phyloP scores from a whole-genome alignment of 257 asterid genomes.

The Linderniella brevidens region DNA sequence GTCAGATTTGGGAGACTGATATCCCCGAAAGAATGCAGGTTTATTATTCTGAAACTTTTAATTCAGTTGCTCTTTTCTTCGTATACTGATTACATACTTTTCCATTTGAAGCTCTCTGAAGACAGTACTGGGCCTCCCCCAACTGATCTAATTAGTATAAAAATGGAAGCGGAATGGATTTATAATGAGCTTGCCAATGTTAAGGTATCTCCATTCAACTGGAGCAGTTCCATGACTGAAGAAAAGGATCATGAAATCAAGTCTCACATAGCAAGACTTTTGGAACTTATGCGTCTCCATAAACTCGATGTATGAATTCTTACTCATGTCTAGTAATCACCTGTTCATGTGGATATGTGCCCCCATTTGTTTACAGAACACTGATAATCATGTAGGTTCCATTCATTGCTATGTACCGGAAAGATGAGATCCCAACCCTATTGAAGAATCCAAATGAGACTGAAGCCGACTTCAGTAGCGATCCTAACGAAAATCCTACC shows the following conservation, averaged over 20 bases:
- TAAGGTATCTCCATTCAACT: constrained; percentile 31
- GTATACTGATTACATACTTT: constrained; percentile 1
- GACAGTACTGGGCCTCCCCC: constrained; percentile 75
- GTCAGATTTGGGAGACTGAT: constrained; percentile 49
- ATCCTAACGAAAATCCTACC: constrained; percentile 41
- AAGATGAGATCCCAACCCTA: constrained; percentile 73
- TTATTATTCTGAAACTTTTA: background rate
- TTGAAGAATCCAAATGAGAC: constrained; percentile 57
- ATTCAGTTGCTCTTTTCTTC: background rate
- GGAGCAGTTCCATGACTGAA: constrained; percentile 10
- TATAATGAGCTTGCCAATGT: constrained; percentile 61
- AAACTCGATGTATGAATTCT: constrained; percentile 54
- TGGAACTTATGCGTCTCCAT: constrained; percentile 71
- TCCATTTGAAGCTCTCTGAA: constrained; percentile 40
- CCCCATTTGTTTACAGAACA: no score
- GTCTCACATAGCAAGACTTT: constrained; percentile 50
- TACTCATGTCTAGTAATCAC: constrained; percentile 1
- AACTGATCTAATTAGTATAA: constrained; percentile 40
- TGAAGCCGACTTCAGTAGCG: constrained; percentile 30
- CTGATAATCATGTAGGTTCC: constrained; percentile 37
- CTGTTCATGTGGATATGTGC: no score
- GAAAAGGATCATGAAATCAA: constrained; percentile 59
- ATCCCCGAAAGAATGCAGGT: constrained; percentile 99
- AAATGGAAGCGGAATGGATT: constrained; percentile 83
- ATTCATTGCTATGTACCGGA: constrained; percentile 90